These are phyloP conservation scores for Camellia lanceoleosa DNA, from an alignment of 148 eudicot genomes.

Conservation along the genomic window DNA sequence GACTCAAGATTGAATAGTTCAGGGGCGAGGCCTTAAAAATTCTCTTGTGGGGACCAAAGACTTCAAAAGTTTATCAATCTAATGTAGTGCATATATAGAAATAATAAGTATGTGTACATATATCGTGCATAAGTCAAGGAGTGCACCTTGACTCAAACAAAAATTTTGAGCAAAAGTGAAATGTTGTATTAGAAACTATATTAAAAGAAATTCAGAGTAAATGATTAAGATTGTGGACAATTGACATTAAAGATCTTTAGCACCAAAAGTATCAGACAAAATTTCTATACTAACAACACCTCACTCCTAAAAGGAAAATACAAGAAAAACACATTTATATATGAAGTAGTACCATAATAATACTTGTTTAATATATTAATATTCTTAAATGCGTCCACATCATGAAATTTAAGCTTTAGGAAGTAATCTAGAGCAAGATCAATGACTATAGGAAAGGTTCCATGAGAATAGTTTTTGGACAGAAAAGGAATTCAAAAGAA, in stretches of 20 bases:
- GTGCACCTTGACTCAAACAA: background rate
- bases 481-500: background rate
- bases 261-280: background rate
- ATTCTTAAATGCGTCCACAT: conserved; percentile 1
- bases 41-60: too few relatives aligned
- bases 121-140: too few relatives aligned
- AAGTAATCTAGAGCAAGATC: background rate
- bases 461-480: background rate
- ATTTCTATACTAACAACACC: background rate
- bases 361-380: background rate
- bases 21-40: too few relatives aligned
- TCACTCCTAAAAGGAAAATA: background rate
- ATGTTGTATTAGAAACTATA: background rate
- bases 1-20: too few relatives aligned
- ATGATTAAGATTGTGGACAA: background rate
- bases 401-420: background rate
- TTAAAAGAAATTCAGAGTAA: background rate
- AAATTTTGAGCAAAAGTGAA: background rate
- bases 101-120: too few relatives aligned
- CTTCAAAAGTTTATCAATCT: too few relatives aligned
- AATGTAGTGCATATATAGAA: too few relatives aligned
- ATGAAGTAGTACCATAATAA: background rate
- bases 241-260: conserved; percentile 4
- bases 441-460: background rate
- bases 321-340: too few relatives aligned